phyloP scores from a whole-genome alignment of 2,329 filamentous ascomycete genomes.

The Plenodomus lindquistii region DNA sequence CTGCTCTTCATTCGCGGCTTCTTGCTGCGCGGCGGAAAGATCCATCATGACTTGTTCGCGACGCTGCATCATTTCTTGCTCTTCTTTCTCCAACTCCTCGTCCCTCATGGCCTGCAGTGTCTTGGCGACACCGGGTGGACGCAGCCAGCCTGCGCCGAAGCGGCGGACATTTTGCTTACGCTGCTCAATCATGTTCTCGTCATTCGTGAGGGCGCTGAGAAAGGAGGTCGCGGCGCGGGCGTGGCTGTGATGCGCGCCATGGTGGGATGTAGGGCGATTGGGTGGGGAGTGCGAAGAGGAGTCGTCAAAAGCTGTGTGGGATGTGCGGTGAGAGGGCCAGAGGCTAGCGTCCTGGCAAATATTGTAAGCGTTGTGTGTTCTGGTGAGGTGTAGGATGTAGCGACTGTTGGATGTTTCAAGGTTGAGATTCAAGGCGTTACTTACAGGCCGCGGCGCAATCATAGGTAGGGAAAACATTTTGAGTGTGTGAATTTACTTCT shows the following conservation, averaged over 20 bases:
- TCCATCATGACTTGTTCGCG: slow-evolving; percentile 74
- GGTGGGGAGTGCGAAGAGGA: slow-evolving; percentile 23
- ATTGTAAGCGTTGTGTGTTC: slow-evolving; percentile 5
- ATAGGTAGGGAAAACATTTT: slow-evolving; percentile 23
- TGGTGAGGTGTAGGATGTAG: not conserved
- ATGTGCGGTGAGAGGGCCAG: slow-evolving; percentile 33
- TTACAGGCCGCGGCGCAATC: slow-evolving; percentile 21
- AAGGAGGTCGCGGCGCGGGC: slow-evolving; percentile 59
- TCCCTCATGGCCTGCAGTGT: slow-evolving; percentile 89
- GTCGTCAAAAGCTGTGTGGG: slow-evolving; percentile 22
- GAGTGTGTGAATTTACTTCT: not conserved
- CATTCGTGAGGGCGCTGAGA: slow-evolving; percentile 70
- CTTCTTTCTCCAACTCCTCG: slow-evolving; percentile 84
- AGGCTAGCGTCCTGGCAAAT: slow-evolving; percentile 33
- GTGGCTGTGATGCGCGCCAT: slow-evolving; percentile 16
- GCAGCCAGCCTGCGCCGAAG: slow-evolving; percentile 89
- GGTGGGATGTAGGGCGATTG: slow-evolving; percentile 22
- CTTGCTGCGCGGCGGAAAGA: slow-evolving; percentile 64
- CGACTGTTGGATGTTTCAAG: not conserved
- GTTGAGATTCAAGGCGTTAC: not conserved
- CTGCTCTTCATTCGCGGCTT: slow-evolving; percentile 41
- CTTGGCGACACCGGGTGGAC: slow-evolving; percentile 84
- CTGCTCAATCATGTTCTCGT: slow-evolving; percentile 76
- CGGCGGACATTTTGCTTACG: slow-evolving; percentile 82
- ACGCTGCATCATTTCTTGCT: slow-evolving; percentile 75